These are phyloP conservation scores for Chaetomium tenue DNA, from an alignment of 495 filamentous ascomycete species.

Conservation along the genomic window DNA sequence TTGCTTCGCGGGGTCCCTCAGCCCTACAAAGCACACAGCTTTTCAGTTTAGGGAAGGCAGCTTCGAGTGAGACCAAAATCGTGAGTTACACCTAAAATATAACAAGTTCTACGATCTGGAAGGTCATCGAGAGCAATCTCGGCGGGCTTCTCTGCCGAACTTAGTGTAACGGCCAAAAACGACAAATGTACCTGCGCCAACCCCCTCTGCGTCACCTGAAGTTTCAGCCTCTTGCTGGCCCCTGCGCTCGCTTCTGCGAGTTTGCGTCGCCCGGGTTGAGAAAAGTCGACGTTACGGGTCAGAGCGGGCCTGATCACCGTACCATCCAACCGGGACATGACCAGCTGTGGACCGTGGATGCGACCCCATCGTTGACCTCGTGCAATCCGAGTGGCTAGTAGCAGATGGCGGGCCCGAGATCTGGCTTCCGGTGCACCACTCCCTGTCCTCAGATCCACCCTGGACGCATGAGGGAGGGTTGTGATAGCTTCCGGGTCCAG, in stretches of 20 bases:
- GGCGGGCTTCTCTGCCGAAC: neutral
- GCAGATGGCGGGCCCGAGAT: neutral
- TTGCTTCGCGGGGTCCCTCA: neutral
- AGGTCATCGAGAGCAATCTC: neutral
- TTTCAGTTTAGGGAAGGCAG: neutral
- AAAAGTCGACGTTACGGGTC: slow-evolving; percentile 4
- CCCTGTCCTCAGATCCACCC: neutral
- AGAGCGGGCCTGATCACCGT: slow-evolving; percentile 31
- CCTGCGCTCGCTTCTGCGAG: slow-evolving; percentile 4
- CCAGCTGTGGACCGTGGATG: neutral
- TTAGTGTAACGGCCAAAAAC: neutral
- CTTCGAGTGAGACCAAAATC: neutral
- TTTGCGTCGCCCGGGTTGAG: neutral
- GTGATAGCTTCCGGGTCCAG: slow-evolving; percentile 3
- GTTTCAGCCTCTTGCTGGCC: slow-evolving; percentile 23
- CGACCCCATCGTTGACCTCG: neutral
- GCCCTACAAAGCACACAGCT: neutral
- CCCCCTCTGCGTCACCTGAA: slow-evolving; percentile 9
- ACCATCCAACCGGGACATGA: slow-evolving; percentile 17
- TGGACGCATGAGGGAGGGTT: slow-evolving; percentile 12
- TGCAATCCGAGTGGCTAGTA: neutral
- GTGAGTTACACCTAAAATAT: neutral
- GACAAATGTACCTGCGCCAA: neutral
- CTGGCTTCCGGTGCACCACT: slow-evolving; percentile 1
- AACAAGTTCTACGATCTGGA: neutral